Base-by-base conservation (phyloP, 2,329 filamentous ascomycete species). In the Neonectria punicea region DNA sequence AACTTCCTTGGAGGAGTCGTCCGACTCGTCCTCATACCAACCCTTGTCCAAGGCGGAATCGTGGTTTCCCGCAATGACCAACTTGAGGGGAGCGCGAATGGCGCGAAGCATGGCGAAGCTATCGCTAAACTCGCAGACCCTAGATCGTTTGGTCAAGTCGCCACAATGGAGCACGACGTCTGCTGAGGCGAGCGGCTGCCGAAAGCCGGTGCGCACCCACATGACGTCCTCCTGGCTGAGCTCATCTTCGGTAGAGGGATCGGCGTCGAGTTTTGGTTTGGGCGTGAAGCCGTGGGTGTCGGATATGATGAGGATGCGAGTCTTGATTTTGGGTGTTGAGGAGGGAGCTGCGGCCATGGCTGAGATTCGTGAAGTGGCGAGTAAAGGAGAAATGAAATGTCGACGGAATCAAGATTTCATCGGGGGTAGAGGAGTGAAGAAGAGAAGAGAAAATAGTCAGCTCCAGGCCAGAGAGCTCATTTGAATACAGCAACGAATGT, bases 51-150 rank as follows among this genome's bases (percentile, higher is more conserved):
- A 75, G 0, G 76, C 82, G 51, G 81, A 79, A 68, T 89, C 85
- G 68, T 88, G 86, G 63, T 87, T 88, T 2, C 86, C 85, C 2
- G 85, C 80, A 63, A 89, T 87, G 47, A 83, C 80, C 4, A 88
- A 77, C 67, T 87, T 88, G 7, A 88, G 76, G 0, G 83, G 82
- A 1, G 85, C 84, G 6, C 79, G 67, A n/a, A 86, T 71, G 1
- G 62, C 56, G 5, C 78, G 71, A 5, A 89, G 75, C 41, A 83
- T 73, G n/a, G 76, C 63, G 10, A 88, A 76, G 0, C 84, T 79
- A 0, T 70, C 70, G 11, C 68, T 71, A 46, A 81, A 82, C 65
- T 87, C 84, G 2, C 70, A 53, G 0, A 84, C 55, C 9, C 76
- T 78, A 3, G 81, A 83, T 8, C 75, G 74, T 1, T 79, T 74